Base-by-base conservation (phyloP, 495 filamentous ascomycete genomes). In the Xylaria nigripes region DNA sequence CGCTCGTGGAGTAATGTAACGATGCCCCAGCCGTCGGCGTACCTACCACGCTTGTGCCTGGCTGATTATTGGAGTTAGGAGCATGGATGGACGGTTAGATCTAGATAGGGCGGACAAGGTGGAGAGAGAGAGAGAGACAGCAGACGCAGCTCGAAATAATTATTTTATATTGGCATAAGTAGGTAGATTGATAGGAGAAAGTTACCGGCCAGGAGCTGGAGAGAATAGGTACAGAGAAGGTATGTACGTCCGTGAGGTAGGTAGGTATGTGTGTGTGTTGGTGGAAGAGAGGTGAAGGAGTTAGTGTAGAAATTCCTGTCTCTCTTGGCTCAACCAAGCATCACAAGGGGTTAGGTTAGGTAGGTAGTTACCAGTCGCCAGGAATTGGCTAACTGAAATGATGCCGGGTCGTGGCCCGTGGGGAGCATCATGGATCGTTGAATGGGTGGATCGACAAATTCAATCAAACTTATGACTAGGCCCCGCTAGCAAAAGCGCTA, bases 351-450 rank as follows among this genome's bases (percentile, higher is more conserved):
- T 40, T 22, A 16, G 44, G n/a, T 40, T 22, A 16, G 50, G 21
- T 12, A 24, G 27, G 7, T 12, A 16, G 30, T 24, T n/a, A 23
- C 23, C 27, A 23, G 42, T 38, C 29, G 21, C 30, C 36, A 40
- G 36, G 36, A 40, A 53, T 43, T 45, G 51, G 41, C 50, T 45
- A 48, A 9, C 3, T 23, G 1, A 7, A 16, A 25, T 48, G 30
- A 48, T 48, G 18, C 30, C 25, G 43, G 32, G 24, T 29, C 27
- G 51, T 47, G 51, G 51, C 36, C 36, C 36, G 36, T 40, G 36
- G 36, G 36, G n/a, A 18, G 36, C 12, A 40, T 40, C 36, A 40
- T 40, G 36, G 36, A 40, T 40, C 36, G 36, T 19, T 8, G 42
- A 30, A 32, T 15, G 43, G 22, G 18, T 46, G 42, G 32, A 45